Evolutionary conservation across 2,329 filamentous ascomycete species (phyloP), one percentile per base, ranked within the genome.

Genomic region (Chaetothyriales sp.): DNA sequence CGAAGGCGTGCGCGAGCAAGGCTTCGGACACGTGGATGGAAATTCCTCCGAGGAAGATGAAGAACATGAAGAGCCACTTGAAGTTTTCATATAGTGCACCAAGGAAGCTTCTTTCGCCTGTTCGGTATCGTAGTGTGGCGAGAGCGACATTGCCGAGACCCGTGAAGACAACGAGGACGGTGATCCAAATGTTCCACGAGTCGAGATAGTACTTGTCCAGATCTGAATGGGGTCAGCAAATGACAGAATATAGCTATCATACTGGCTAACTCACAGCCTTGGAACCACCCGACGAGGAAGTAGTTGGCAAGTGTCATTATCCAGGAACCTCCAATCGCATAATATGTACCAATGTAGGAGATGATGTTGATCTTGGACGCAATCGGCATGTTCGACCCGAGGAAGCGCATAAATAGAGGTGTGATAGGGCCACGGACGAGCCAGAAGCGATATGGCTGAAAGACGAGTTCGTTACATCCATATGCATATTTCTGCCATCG

Each of bases 401-500:
- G 67, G 70, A 92, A 90, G 51, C 70, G 75, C 55, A 81, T 77
- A 76, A 90, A 90, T 4, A 90, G 76, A 19, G 82, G 81, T 3
- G 86, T 90, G 65, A 90, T 86, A 25, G 86, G 86, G 0, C 86
- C 86, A 15, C 75, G 78, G 64, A 75, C 81, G 45, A 80, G 66
- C 86, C 86, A 90, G 60, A 80, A 81, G 54, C 78, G 77, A 54
- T 90, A 72, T 2, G 86, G 86, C 63, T 90, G 77, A 72, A 92
- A 90, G 52, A 90, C 74, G 52, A 90, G 73, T 70, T 89, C 86
- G 65, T 85, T 86, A 69, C 86, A 89, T 40, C 86, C 85, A 61
- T 88, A 89, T 2, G 86, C 86, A 64, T 89, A 89, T 68, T 90
- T 90, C 64, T 90, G 86, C 86, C 86, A 90, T 52, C 86, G 82